Percentiles rank a stretch among this genome's conserved stretches.
Evolutionary conservation across 805 yeast species (phyloP).

Genomic region (Candida khao-thaluensis): DNA sequence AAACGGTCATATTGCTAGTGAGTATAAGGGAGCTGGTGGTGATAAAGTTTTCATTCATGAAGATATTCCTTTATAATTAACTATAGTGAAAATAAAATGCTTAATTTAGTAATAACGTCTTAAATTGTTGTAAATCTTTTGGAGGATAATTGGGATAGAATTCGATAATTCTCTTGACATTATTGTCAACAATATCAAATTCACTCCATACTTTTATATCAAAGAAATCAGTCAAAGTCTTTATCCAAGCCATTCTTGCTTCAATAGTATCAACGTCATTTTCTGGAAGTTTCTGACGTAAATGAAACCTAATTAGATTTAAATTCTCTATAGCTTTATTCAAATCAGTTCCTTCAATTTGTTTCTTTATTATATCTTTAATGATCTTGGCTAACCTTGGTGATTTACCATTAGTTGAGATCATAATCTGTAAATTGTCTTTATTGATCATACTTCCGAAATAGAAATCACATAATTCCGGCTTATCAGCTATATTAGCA

Average conservation of each 20-base stretch:
- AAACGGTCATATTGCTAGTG: constrained; percentile 88
- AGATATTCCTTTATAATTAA: no score
- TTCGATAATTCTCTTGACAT: constrained; percentile 42
- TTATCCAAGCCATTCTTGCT: constrained; percentile 71
- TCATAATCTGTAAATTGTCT: constrained; percentile 76
- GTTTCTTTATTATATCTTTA: constrained; percentile 54
- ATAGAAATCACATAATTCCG: constrained; percentile 80
- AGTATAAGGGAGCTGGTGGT: constrained; percentile 94
- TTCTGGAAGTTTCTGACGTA: constrained; percentile 48
- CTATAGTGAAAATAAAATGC: no score
- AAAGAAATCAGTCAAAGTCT: constrained; percentile 58
- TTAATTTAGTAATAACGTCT: no score
- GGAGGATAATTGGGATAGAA: constrained; percentile 55
- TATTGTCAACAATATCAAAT: constrained; percentile 29
- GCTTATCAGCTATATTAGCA: constrained; percentile 82
- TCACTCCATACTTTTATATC: constrained; percentile 59
- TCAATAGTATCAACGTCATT: constrained; percentile 52
- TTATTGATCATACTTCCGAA: constrained; percentile 76
- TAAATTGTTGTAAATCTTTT: no score
- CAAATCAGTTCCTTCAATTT: constrained; percentile 44
- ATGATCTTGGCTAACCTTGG: constrained; percentile 65
- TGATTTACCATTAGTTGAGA: constrained; percentile 78
- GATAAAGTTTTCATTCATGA: constrained; percentile 72
- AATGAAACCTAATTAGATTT: constrained; percentile 50
- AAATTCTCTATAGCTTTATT: constrained; percentile 61